Base-by-base conservation (phyloP, 768 basidiomycete species). In the Rickenella mellea region DNA sequence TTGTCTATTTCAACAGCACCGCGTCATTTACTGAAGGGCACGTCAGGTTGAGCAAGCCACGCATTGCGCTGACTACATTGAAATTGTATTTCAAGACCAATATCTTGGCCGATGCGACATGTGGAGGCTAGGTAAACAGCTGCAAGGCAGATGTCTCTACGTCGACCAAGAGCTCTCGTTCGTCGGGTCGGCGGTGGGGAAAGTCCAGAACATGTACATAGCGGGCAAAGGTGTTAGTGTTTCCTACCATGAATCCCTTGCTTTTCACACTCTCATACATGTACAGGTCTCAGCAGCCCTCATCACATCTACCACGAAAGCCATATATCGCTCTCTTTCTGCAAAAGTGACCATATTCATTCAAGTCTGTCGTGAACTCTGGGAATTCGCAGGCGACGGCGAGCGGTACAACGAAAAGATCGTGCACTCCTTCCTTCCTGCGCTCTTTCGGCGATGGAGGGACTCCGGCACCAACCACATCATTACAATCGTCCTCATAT, bases 341-440 rank as follows among this genome's bases (percentile, higher is more conserved):
- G 91, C 93, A 31, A 90, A 85, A 54, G 74, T 84, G 27, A 96
- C 88, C 15, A 83, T 98, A 43, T 94, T 96, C 59, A 90, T 99
- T 37, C 93, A 97, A 68, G 85, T 99, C 12, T 94, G 91, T 58
- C 78, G 82, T 37, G 96, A 98, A 56, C 76, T 96, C 42, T 98
- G 90, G 89, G 88, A 96, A 53, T 98, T 98, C 55, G 76, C 92
- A 19, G 91, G 88, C 27, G 96, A 98, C 47, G 96, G 96, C 19
- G 92, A 96, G 59, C 78, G 93, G 5, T 91, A 84, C 62, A 84
- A 89, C 56, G 96, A 98, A 59, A 98, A 98, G 65, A 86, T 94
- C n/a, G 84, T 94, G 2, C 92, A 97, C 57, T 89, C 92, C 3
- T 97, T 97, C 65, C 76, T 99, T 6, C 92, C 94, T 1, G 75